Percentiles rank a stretch among this genome's conserved stretches.
Evolutionary conservation across 192 early-diverging fungal genomes (phyloP).

Genomic region (Backusella liffmaniae): DNA sequence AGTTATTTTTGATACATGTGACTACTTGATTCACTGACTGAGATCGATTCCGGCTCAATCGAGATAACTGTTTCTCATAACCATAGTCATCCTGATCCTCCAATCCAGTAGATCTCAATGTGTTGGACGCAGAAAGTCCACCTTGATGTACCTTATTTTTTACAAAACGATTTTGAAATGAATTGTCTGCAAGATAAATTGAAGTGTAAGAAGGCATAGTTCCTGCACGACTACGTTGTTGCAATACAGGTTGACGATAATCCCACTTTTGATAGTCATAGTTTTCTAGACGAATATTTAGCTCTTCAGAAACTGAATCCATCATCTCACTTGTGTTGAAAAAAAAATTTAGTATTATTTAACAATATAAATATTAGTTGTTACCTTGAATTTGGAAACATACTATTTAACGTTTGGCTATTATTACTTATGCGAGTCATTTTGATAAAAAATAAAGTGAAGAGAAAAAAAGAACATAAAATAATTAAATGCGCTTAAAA

Average conservation of each 20-base stretch:
- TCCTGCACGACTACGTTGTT: not conserved
- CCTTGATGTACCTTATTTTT: not conserved
- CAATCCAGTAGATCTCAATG: conserved; percentile 26
- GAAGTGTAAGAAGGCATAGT: not conserved
- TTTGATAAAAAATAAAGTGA: not conserved
- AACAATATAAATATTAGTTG: not conserved
- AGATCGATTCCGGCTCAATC: conserved; percentile 13
- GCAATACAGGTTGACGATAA: not conserved
- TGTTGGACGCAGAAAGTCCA: conserved; percentile 17
- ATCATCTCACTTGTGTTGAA: not conserved
- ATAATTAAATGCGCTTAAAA: not conserved
- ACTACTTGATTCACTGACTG: conserved; percentile 19
- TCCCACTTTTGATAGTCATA: not conserved
- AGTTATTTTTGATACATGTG: not conserved
- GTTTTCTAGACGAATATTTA: not conserved
- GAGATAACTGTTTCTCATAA: not conserved
- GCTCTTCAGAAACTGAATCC: not conserved
- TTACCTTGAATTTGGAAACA: not conserved
- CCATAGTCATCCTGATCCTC: conserved; percentile 2
- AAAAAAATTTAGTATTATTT: not conserved
- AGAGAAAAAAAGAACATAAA: not conserved
- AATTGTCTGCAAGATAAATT: not conserved
- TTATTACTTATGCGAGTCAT: not conserved
- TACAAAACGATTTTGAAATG: not conserved
- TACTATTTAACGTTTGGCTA: not conserved